Evolutionary conservation across 2,329 filamentous ascomycete genomes (phyloP), one percentile per base, ranked within the genome.

Genomic region (Ascochyta lentis): DNA sequence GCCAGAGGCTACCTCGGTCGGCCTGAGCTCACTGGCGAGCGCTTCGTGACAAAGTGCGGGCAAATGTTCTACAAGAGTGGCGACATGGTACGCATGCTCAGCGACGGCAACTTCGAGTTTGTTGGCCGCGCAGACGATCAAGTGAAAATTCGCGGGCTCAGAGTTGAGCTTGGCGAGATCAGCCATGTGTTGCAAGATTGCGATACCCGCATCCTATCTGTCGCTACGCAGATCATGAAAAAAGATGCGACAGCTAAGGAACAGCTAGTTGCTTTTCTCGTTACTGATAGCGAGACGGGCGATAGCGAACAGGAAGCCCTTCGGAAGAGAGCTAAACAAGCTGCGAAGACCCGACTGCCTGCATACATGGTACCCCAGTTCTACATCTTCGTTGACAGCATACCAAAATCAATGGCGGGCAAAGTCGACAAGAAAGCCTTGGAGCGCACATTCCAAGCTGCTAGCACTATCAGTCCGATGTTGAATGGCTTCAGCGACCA

Each of bases 1-100:
- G 79, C 79, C 16, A 67, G 77, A 35, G 79, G 76, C 12, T 82
- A 82, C 49, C 66, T 78, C 49, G 69, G 75, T 35, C 76, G 73
- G 19, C 6, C 61, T 8, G 56, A 66, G 38, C 66, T 76, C 8
- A 75, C 72, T 2, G 53, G 61, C 4, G 63, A 73, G 6, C 64
- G 58, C 27, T 77, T 77, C 37, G 61, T 76, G 7, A 49, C 53
- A 8, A 60, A 59, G 29, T 61, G 65, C 49, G 69, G 69, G 0
- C 68, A 73, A 37, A 66, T 68, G 26, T 71, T 76, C 54, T 78
- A 77, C 53, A 74, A 69, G 45, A 75, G 66, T 48, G 76, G 76
- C 3, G 76, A 77, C 47, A 56, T 73, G 22, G 75, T 74, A 31
- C 72, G 74, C 6, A 75, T 74, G 74, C 58, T 77, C 8, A 61